A percentile compares a stretch with the other conserved stretches of the same genome.
Conservation (phyloP, 805 yeast genomes). For the Wickerhamiella kurtzmanii region DNA sequence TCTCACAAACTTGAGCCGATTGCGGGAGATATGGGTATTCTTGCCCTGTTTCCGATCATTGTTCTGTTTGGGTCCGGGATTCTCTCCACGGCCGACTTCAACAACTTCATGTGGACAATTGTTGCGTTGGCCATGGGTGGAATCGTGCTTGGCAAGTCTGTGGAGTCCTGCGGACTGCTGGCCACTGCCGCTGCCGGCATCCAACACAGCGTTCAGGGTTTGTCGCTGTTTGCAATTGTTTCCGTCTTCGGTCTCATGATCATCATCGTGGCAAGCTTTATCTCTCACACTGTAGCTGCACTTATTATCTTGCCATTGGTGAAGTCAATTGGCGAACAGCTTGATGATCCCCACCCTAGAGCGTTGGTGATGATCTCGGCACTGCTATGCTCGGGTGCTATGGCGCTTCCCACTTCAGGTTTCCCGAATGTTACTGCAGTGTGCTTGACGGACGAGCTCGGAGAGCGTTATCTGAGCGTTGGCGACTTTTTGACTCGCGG, state of each 20-base stretch:
- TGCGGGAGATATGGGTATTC: constrained; percentile 94
- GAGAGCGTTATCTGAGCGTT: constrained; percentile 79
- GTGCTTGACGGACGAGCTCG: constrained; percentile 84
- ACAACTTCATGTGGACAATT: constrained; percentile 93
- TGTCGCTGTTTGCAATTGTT: constrained; percentile 60
- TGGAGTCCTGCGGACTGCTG: constrained; percentile 76
- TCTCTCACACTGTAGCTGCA: constrained; percentile 95
- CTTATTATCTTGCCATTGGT: constrained; percentile 83
- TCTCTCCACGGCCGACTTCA: constrained; percentile 78
- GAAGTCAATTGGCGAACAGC: constrained; percentile 66
- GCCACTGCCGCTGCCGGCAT: constrained; percentile 62
- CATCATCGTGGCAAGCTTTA: constrained; percentile 80
- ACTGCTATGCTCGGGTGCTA: constrained; percentile 77
- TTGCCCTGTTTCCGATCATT: constrained; percentile 81
- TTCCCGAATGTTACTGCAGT: constrained; percentile 97
- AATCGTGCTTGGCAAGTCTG: constrained; percentile 88
- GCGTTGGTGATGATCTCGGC: constrained; percentile 55
- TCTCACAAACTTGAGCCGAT: constrained; percentile 57
- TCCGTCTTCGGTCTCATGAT: constrained; percentile 71
- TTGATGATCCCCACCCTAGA: constrained; percentile 61
- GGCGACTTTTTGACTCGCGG: constrained; percentile 80
- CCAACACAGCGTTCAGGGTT: constrained; percentile 48
- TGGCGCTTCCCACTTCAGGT: constrained; percentile 96
- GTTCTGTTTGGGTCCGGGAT: constrained; percentile 87
- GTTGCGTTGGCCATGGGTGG: constrained; percentile 97